Conservation (phyloP, 345 rosid species). For the Salix arbutifolia region DNA sequence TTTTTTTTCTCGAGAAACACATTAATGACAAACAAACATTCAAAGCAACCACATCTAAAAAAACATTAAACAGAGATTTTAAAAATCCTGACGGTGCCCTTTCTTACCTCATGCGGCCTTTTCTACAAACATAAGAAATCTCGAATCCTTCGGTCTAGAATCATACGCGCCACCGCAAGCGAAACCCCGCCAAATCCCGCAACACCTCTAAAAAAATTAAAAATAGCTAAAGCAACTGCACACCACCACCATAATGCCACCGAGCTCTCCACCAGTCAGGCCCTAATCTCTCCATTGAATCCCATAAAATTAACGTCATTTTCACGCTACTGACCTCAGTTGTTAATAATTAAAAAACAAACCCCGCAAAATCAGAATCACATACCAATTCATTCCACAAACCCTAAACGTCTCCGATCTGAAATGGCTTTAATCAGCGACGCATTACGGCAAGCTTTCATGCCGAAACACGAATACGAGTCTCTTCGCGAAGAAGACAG, state of each 20-base stretch:
- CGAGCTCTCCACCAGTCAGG: not conserved
- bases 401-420: not conserved
- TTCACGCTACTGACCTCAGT: not conserved
- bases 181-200: conserved; percentile 21
- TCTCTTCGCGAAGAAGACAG: conserved; percentile 73
- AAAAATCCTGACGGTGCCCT: not conserved
- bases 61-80: not conserved
- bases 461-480: conserved; percentile 87
- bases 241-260: not conserved
- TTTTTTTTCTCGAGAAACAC: no score
- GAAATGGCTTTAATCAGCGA: conserved; percentile 73
- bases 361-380: not conserved
- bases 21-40: not conserved
- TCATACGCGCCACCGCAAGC: conserved; percentile 7
- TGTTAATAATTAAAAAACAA: not conserved
- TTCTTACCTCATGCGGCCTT: not conserved
- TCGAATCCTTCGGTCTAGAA: not conserved
- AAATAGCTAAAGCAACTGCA: conserved; percentile 1
- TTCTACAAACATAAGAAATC: not conserved
- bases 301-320: not conserved
- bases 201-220: not conserved
- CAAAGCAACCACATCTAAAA: not conserved
- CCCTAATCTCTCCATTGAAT: not conserved
- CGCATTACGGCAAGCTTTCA: conserved; percentile 85
- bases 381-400: not conserved